phyloP scores from a whole-genome alignment of 306 rosid species.

The Oemleria cerasiformis region DNA sequence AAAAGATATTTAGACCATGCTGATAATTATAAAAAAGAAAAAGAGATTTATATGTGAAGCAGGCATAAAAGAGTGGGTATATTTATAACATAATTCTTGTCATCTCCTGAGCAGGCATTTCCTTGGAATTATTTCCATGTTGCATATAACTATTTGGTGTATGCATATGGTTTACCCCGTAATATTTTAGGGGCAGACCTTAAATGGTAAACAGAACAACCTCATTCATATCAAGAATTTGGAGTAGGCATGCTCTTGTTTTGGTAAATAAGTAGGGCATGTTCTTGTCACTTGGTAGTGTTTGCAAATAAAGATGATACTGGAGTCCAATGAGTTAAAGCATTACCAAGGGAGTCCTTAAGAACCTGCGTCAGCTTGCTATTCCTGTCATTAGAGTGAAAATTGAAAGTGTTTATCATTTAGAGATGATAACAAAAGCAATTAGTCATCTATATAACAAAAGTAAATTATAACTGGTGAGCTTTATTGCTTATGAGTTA shows the following conservation, averaged over 20 bases:
- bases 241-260: not conserved
- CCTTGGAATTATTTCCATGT: not conserved
- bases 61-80: not conserved
- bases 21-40: not conserved
- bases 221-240: not conserved
- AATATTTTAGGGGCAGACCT: not conserved
- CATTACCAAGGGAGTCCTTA: conserved; percentile 40
- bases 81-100: not conserved
- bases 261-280: not conserved
- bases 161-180: not conserved
- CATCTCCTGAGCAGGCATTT: not conserved
- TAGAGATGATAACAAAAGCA: not conserved
- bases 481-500: not conserved
- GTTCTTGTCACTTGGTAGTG: not conserved
- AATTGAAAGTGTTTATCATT: not conserved
- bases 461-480: not conserved
- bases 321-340: conserved; percentile 7
- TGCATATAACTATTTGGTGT: not conserved
- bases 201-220: not conserved
- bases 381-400: conserved; percentile 32
- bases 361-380: conserved; percentile 48
- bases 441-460: not conserved
- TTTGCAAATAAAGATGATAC: not conserved
- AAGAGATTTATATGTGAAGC: not conserved
- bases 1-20: conserved; percentile 4